Base-by-base conservation (phyloP, 129 eudicot species). In the Tagetes patula region DNA sequence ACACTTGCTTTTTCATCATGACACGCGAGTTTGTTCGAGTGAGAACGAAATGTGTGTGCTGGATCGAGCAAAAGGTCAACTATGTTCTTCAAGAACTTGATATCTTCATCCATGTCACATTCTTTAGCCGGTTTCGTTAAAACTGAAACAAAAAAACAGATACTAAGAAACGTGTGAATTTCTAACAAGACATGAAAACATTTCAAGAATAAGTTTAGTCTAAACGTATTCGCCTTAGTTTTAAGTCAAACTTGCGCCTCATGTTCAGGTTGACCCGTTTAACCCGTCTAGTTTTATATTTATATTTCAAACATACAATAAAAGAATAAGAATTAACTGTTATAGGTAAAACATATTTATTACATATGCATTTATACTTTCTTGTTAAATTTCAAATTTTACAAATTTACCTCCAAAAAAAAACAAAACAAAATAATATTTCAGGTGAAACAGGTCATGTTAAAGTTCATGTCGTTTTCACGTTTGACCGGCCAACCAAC, bases 1-100 rank as follows among this genome's bases (percentile, higher is more conserved):
- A 74, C 53, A 13, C 82, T 65, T 13, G 32, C 34, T 2, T 71
- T 64, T 36, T 34, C 67, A 78, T 76, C 69, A 76, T 45, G 67
- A 42, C 41, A 34, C 77, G 11, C 67, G 61, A 64, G 60, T 64
- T 53, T 64, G 77, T 71, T 60, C 2, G 48, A 78, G 63, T 40
- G 42, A 63, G 41, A 71, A 41, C 48, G 32, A 41, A 33, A 62
- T 10, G 40, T 3, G 38, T 8, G 38, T 77, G 45, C 69, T 30
- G 9, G 58, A 71, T 65, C 46, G 2, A 64, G 72, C 58, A 39
- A 60, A 42, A 67, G 59, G 20, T 10, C 48, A 33, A 77, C 62
- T 77, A 41, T 77, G 38, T 73, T 58, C 31, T 49, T 40, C 54
- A 43, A 45, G 63, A 80, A 71, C 75, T 36, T 4, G 33, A 13